Evolutionary conservation across 2,329 filamentous ascomycete species (phyloP).

Genomic region (Colletotrichum paranaense): DNA sequence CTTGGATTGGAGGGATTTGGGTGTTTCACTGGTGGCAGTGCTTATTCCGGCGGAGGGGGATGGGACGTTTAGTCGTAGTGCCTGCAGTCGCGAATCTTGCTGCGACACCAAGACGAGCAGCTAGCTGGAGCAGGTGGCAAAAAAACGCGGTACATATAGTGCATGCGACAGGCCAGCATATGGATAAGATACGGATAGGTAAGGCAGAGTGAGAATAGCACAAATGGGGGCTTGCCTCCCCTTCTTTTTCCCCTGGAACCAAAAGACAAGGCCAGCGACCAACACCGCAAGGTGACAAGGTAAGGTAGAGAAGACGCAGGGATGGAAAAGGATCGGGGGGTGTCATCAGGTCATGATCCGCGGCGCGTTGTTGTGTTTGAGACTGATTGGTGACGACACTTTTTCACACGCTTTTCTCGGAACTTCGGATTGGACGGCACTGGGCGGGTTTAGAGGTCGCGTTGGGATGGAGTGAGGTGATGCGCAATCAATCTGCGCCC

Average conservation of each 20-base stretch:
- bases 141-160: neutral
- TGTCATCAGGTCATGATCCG: neutral
- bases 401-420: neutral
- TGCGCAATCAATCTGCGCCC: neutral
- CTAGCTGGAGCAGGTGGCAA: neutral
- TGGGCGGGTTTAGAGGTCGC: neutral
- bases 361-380: neutral
- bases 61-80: neutral
- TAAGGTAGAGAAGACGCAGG: neutral
- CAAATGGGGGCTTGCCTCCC: neutral
- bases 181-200: no score
- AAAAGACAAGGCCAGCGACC: neutral
- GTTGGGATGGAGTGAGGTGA: neutral
- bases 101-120: neutral
- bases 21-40: neutral
- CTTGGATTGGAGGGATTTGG: conserved; percentile 1
- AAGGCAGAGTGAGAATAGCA: neutral
- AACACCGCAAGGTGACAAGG: no score
- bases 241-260: neutral
- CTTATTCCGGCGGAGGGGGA: neutral
- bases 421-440: neutral
- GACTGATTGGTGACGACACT: neutral
- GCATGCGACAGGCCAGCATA: no score
- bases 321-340: neutral
- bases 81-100: conserved; percentile 7